Evolutionary conservation across 1,284 basidiomycete genomes (phyloP).

Genomic region (Puccinia polysora): DNA sequence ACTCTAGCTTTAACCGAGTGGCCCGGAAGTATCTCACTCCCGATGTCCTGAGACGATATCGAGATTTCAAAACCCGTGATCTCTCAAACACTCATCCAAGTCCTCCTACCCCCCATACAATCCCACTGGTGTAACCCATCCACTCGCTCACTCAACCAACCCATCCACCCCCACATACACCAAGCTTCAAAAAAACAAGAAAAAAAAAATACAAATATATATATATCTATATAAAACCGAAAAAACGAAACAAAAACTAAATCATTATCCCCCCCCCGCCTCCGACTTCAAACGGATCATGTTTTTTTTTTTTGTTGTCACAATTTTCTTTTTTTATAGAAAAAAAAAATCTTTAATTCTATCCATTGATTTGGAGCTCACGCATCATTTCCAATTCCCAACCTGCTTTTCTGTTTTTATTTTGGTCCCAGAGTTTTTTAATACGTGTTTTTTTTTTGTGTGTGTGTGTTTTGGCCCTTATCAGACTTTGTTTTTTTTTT

Average conservation of each 20-base stretch:
- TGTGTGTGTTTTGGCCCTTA: background rate
- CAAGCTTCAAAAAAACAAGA: too few species aligned
- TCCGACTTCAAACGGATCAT: too few species aligned
- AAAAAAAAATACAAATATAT: too few species aligned
- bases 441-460: background rate
- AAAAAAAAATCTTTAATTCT: background rate
- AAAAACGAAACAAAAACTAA: too few species aligned
- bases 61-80: constrained; percentile 7
- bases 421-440: constrained; percentile 3
- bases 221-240: too few species aligned
- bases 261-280: too few species aligned
- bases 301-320: background rate
- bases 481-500: constrained; percentile 12
- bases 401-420: background rate
- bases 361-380: background rate
- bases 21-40: constrained; percentile 31
- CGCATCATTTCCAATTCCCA: background rate
- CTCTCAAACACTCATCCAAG: background rate
- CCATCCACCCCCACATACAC: too few species aligned
- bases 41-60: constrained; percentile 22
- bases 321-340: background rate
- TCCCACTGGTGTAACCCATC: background rate
- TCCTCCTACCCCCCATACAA: background rate
- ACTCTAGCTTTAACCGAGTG: constrained; percentile 37
- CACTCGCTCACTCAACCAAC: too few species aligned